phyloP scores from a whole-genome alignment of 352 stramenopile species.

The Pythium biforme region DNA sequence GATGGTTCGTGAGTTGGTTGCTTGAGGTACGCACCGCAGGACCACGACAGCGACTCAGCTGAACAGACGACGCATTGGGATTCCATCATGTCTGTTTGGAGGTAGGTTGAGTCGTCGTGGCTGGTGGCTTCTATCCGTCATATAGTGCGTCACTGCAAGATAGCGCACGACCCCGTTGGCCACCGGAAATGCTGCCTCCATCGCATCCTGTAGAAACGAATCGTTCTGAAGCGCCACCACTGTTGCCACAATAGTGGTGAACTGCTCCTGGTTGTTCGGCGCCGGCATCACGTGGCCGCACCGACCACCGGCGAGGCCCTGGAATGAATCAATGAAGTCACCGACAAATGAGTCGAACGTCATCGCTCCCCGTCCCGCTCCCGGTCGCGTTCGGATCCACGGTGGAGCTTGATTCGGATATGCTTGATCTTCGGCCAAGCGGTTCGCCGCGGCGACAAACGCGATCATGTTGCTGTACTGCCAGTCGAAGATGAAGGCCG shows the following conservation, averaged over 20 bases:
- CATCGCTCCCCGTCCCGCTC: slow-evolving; percentile 9
- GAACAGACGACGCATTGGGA: no score
- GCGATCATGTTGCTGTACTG: neutral
- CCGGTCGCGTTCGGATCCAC: slow-evolving; percentile 17
- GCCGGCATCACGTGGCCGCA: slow-evolving; percentile 15
- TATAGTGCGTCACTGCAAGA: neutral
- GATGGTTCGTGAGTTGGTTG: no score
- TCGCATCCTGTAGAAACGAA: neutral
- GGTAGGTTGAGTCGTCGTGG: neutral
- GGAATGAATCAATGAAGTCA: slow-evolving; percentile 14
- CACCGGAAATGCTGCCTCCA: neutral
- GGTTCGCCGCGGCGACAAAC: slow-evolving; percentile 15
- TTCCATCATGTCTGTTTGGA: neutral
- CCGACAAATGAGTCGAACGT: slow-evolving; percentile 19
- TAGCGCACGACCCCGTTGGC: neutral
- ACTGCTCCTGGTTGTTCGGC: neutral
- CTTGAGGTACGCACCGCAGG: no score
- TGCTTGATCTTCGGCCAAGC: neutral
- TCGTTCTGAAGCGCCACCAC: neutral
- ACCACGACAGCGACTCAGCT: no score
- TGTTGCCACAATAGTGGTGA: neutral
- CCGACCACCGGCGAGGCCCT: slow-evolving; percentile 15
- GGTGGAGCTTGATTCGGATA: neutral
- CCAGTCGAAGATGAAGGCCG: slow-evolving; percentile 11
- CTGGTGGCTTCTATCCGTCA: neutral